Base-by-base conservation (phyloP, 2,329 filamentous ascomycete genomes). In the Incumbomyces lentus region DNA sequence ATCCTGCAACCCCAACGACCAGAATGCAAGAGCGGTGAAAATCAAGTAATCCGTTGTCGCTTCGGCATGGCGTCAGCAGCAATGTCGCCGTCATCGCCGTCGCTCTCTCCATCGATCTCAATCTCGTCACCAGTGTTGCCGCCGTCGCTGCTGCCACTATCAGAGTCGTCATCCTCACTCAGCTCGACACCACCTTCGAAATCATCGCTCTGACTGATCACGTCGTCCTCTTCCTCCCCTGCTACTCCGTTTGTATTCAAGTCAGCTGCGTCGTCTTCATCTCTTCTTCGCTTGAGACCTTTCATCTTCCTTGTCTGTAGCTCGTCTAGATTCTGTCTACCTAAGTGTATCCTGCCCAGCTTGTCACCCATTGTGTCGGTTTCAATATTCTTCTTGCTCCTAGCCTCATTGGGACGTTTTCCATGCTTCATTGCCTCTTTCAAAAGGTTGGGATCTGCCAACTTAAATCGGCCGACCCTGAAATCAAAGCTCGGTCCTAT, bases 291-390 rank as follows among this genome's bases (percentile, higher is more conserved):
- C 78, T 96, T 98, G 56, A 98, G 68, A 56, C 89, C 92, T 80
- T 98, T 98, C 89, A 98, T 96, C 79, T 98, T 98, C 62, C 92
- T 82, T 44, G 89, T 93, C 73, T 98, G 92, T 66, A 98, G 67
- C 58, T 84, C 78, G 61, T 73, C 75, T 49, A 98, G 75, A 68
- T 98, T 88, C 68, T 95, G 88, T 71, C 83, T 87, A 60, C 85
- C 87, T 50, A 94, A 68, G 65, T 98, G 92, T 53, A 98, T 84
- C 57, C 88, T 82, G 53, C 90, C 92, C 54, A 96, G 75, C 81
- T 96, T 96, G 68, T 98, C 92, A 63, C 92, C 92, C 70, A 98
- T 87, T 36, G 81, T 68, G 64, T 96, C 89, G 48, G 85, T 93
- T 46, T 81, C 78, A 58, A 98, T 83, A 67, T 98, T 98, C 83